A percentile compares a stretch with the other conserved stretches of the same genome.
These are phyloP conservation scores for Phytophthora idaei DNA, from an alignment of 352 stramenopile genomes.

Conservation along the genomic window DNA sequence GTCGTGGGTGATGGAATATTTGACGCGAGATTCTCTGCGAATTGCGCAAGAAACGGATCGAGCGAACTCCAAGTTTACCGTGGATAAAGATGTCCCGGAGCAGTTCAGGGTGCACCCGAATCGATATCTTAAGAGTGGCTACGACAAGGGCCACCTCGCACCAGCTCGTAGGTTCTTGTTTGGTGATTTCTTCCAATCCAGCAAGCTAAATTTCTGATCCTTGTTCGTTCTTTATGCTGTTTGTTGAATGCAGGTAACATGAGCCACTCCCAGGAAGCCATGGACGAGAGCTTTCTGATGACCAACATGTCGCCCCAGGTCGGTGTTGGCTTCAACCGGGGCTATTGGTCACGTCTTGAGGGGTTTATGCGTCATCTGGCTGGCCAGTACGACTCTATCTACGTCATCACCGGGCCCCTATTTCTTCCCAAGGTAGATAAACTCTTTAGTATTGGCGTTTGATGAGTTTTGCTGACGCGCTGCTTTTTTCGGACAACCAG, in stretches of 20 bases:
- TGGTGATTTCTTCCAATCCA: background rate
- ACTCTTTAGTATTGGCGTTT: background rate
- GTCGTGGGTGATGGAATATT: conserved; percentile 85
- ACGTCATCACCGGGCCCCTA: conserved; percentile 94
- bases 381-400: conserved; percentile 76
- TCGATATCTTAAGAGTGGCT: conserved; percentile 91
- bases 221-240: background rate
- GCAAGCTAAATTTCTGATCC: background rate
- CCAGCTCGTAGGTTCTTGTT: conserved; percentile 67
- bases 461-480: background rate
- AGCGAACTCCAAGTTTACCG: conserved; percentile 87
- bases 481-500: conserved; percentile 25
- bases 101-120: conserved; percentile 87
- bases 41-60: conserved; percentile 75
- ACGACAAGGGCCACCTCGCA: conserved; percentile 95
- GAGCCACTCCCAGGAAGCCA: conserved; percentile 70
- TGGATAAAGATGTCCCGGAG: conserved; percentile 73
- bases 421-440: conserved; percentile 87
- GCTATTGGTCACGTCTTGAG: conserved; percentile 89
- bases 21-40: conserved; percentile 76
- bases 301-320: conserved; percentile 95
- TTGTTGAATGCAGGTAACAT: conserved; percentile 80
- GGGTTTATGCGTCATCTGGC: conserved; percentile 86
- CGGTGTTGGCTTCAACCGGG: conserved; percentile 86
- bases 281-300: conserved; percentile 96